Conservation (phyloP, 192 early-diverging fungal genomes). For the Phlyctochytrium planicorne region DNA sequence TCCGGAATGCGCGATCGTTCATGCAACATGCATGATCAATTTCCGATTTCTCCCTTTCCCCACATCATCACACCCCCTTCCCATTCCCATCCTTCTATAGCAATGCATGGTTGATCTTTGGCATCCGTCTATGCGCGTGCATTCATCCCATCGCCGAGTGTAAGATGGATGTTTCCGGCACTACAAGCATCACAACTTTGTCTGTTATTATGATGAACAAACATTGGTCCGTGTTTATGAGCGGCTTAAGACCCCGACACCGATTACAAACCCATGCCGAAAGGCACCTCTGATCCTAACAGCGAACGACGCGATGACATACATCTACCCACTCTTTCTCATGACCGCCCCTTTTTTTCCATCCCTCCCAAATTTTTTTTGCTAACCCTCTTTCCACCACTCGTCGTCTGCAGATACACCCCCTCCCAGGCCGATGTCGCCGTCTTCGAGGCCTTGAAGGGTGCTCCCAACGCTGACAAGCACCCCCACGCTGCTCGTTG, state of each 20-base stretch:
- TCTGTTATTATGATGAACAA: conserved; percentile 44
- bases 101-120: no score
- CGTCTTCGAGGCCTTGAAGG: conserved; percentile 76
- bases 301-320: conserved; percentile 15
- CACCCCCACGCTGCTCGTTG: conserved; percentile 92
- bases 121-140: no score
- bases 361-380: conserved; percentile 14
- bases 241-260: conserved; percentile 60
- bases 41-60: no score
- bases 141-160: not conserved
- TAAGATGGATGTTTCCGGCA: not conserved
- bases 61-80: no score
- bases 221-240: conserved; percentile 45
- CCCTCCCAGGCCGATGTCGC: conserved; percentile 80
- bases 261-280: conserved; percentile 30
- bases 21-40: no score
- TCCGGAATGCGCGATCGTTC: no score
- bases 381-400: not conserved
- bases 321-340: conserved; percentile 13
- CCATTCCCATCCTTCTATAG: no score
- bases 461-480: conserved; percentile 67
- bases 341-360: conserved; percentile 39
- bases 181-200: not conserved
- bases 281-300: conserved; percentile 23
- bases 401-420: conserved; percentile 28